phyloP scores from a whole-genome alignment of 352 stramenopile genomes.

The Globisporangium uncinulatum region DNA sequence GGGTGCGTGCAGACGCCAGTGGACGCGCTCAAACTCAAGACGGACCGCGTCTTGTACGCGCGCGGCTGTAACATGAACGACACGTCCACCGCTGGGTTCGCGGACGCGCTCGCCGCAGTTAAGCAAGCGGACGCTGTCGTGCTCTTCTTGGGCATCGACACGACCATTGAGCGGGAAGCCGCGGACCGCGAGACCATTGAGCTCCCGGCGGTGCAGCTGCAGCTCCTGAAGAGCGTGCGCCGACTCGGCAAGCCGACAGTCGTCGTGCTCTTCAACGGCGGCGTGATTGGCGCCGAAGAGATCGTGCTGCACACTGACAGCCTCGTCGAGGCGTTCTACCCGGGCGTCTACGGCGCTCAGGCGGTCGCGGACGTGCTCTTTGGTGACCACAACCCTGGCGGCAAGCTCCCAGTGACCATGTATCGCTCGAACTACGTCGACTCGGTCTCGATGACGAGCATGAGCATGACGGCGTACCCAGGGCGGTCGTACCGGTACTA shows the following conservation, averaged over 20 bases:
- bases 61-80: constrained; percentile 57
- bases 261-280: constrained; percentile 86
- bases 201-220: constrained; percentile 64
- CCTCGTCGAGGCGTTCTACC: constrained; percentile 80
- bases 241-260: constrained; percentile 57
- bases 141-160: constrained; percentile 82
- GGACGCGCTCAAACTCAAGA: constrained; percentile 45
- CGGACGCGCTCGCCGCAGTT: constrained; percentile 32
- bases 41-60: constrained; percentile 31
- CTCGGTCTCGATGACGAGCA: constrained; percentile 76
- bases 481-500: constrained; percentile 92
- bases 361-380: constrained; percentile 84
- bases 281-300: constrained; percentile 72
- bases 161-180: constrained; percentile 67
- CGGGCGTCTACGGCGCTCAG: constrained; percentile 72
- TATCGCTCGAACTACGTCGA: constrained; percentile 78
- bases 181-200: constrained; percentile 71
- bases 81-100: constrained; percentile 51
- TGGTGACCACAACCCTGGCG: constrained; percentile 69
- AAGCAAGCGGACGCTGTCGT: constrained; percentile 49
- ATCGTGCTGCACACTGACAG: constrained; percentile 56
- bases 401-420: constrained; percentile 86
- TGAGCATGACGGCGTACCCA: constrained; percentile 87
- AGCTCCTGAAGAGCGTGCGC: constrained; percentile 67
- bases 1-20: constrained; percentile 65